Conservation (phyloP, 345 rosid genomes). For the Trapa bicornis region DNA sequence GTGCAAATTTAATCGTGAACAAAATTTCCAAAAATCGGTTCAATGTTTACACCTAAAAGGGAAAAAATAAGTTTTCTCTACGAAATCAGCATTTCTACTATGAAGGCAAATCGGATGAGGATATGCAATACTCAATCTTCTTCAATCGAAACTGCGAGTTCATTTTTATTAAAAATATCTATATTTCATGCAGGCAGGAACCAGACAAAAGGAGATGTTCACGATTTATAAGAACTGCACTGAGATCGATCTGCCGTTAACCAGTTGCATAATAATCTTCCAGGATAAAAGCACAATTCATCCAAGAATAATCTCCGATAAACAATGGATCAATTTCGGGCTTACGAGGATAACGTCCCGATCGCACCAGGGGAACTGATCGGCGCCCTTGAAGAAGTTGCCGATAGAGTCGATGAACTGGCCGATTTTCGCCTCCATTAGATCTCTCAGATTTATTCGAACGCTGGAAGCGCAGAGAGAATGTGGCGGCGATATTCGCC, state of each 20-base stretch:
- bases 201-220: neutral
- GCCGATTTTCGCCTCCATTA: conserved; percentile 38
- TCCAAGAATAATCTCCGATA: neutral
- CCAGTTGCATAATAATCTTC: neutral
- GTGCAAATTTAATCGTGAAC: too few species aligned
- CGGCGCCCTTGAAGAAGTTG: conserved; percentile 49
- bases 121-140: too few species aligned
- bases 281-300: neutral
- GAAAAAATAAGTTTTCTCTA: too few species aligned
- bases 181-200: neutral
- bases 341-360: conserved; percentile 51
- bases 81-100: too few species aligned
- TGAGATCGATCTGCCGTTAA: neutral
- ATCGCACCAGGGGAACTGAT: conserved; percentile 70
- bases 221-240: neutral
- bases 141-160: too few species aligned
- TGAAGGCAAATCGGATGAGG: too few species aligned
- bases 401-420: conserved; percentile 31
- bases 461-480: neutral
- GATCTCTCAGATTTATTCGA: neutral
- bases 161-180: neutral
- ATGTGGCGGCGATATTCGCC: neutral
- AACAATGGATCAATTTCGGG: neutral
- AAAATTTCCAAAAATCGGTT: too few species aligned
- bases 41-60: too few species aligned